Conservation (phyloP, 441 rosid species). For the Omphalea diandra region DNA sequence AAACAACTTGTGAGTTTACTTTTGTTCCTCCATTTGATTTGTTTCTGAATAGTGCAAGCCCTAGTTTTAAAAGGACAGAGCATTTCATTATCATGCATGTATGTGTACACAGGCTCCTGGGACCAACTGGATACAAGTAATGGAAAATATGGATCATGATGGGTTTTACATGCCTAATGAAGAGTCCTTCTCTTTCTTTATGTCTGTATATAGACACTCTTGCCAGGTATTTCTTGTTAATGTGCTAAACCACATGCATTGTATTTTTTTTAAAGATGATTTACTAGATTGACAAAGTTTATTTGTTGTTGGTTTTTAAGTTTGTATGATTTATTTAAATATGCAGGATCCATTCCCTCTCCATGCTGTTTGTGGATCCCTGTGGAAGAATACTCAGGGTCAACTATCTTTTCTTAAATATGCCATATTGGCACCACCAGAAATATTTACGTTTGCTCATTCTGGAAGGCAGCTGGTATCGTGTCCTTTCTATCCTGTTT, state of each 20-base stretch:
- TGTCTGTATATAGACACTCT: constrained; percentile 74
- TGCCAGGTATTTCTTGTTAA: constrained; percentile 58
- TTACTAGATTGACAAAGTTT: constrained; percentile 2
- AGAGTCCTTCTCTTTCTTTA: constrained; percentile 85
- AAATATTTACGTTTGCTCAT: constrained; percentile 85
- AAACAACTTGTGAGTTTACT: constrained; percentile 66
- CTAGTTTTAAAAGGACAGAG: neutral
- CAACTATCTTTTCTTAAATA: constrained; percentile 84
- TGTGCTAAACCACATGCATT: constrained; percentile 6
- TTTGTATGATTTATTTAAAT: constrained; percentile 25
- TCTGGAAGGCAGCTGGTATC: constrained; percentile 87
- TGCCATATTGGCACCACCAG: constrained; percentile 80
- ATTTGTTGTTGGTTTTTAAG: constrained; percentile 13
- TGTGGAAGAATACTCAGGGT: constrained; percentile 91
- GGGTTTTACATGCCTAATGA: constrained; percentile 84
- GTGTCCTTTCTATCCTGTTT: constrained; percentile 18
- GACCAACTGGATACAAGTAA: constrained; percentile 74
- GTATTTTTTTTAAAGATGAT: constrained; percentile 1
- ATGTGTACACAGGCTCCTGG: constrained; percentile 68
- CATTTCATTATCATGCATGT: neutral
- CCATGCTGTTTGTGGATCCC: constrained; percentile 68
- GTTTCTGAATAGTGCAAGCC: too few relatives aligned
- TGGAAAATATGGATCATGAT: constrained; percentile 85
- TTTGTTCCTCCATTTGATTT: constrained; percentile 12
- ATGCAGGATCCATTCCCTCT: constrained; percentile 94